A percentile compares a stretch with the other conserved stretches of the same genome.
phyloP scores from a whole-genome alignment of 345 rosid species.

The Acer saccharum region DNA sequence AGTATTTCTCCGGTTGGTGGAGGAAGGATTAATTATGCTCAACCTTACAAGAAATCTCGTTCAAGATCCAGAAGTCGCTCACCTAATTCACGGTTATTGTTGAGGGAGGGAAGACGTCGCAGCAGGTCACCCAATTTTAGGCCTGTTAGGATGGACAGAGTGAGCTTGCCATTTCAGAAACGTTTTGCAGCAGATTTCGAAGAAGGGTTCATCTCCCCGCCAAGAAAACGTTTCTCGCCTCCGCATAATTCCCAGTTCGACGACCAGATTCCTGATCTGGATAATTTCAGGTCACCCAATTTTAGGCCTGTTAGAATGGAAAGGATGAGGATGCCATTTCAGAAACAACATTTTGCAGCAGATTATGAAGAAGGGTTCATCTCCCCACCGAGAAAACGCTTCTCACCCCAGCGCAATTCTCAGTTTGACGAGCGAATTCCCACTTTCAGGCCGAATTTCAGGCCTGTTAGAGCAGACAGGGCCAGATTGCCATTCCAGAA shows the following conservation, averaged over 20 bases:
- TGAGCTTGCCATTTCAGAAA: slow-evolving; percentile 45
- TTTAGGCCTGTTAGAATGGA: slow-evolving; percentile 38
- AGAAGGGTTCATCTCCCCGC: slow-evolving; percentile 38
- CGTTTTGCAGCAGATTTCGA: slow-evolving; percentile 38
- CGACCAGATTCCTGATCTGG: slow-evolving; percentile 23
- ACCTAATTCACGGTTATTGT: slow-evolving; percentile 31
- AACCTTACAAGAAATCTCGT: slow-evolving; percentile 32
- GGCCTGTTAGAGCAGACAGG: slow-evolving; percentile 38
- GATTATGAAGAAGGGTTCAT: slow-evolving; percentile 41
- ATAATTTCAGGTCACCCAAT: slow-evolving; percentile 39
- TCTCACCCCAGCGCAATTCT: slow-evolving; percentile 32
- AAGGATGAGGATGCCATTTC: slow-evolving; percentile 42
- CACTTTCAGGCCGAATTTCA: slow-evolving; percentile 39
- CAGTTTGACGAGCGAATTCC: slow-evolving; percentile 40
- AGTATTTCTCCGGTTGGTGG: slow-evolving; percentile 41
- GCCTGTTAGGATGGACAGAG: slow-evolving; percentile 37
- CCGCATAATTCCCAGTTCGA: slow-evolving; percentile 37
- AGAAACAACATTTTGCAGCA: slow-evolving; percentile 35
- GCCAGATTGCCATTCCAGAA: not conserved
- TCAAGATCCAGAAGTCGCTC: slow-evolving; percentile 59
- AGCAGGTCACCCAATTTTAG: slow-evolving; percentile 52
- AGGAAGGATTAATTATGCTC: slow-evolving; percentile 32
- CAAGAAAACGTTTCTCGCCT: slow-evolving; percentile 36
- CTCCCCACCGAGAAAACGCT: slow-evolving; percentile 35
- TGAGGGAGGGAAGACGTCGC: slow-evolving; percentile 38